Evolutionary conservation across 164 flowering plant genomes (phyloP), one percentile per base, ranked within the genome.

Genomic region (Echeveria elegans): DNA sequence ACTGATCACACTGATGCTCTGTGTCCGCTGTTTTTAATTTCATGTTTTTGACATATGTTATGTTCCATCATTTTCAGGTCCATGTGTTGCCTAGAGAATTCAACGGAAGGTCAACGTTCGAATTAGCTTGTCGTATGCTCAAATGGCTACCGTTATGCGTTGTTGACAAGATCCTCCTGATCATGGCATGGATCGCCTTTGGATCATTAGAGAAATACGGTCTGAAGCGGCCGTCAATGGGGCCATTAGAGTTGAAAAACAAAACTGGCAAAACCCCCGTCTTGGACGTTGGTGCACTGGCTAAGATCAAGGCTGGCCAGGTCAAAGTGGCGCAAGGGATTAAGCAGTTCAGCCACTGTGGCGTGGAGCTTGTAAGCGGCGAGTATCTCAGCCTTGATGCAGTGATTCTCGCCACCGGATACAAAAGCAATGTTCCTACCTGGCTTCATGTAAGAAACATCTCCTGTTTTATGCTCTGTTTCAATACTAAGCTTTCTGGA

Each of bases 361-460:
- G 69, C 19, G 97, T 85, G 9, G 89, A 87, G 70, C 80, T 91
- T 26, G 82, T 79, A 50, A 77, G 86, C 70, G 92, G 97, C 12
- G 73, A 81, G 59, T 52, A 2, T 32, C 76, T 86, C 36, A 84
- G 81, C 66, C 71, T 91, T 6, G 96, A 89, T 76, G 81, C 89
- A 0, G 89, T 87, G 26, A 68, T 91, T 70, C 72, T 89, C 21
- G 97, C 97, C 9, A 91, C 96, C 26, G 97, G 97, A 8, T 91
- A 91, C 69, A 78, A 83, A 73, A 91, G 96, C 88, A 91, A 91
- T 70, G 96, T 91, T 38, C 96, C 96, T 66, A 82, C 86, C 30
- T 91, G 97, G 97, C 82, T 91, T 10, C 74, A 85, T 86, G 97
- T 90, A 65, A 80, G 85, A 53, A 53, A 26, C 53, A 2, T 53